phyloP scores from a whole-genome alignment of 441 rosid genomes.

The Arabidopsis lyrata region DNA sequence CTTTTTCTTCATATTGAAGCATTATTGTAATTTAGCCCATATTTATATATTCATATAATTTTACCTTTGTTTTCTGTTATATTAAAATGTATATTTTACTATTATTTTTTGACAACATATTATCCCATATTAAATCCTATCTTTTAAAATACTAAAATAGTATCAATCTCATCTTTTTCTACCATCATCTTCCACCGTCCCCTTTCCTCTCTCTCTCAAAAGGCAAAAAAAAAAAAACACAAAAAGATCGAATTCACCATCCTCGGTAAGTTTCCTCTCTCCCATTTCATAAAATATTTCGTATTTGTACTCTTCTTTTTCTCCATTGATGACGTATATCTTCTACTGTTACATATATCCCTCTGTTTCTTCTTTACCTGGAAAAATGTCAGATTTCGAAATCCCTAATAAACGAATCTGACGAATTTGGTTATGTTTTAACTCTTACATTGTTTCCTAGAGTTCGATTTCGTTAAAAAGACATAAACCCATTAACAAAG shows the following conservation, averaged over 20 bases:
- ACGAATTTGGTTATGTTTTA: not conserved
- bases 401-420: conserved; percentile 27
- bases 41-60: no score
- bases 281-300: conserved; percentile 17
- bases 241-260: conserved; percentile 38
- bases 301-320: conserved; percentile 33
- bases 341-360: not conserved
- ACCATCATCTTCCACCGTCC: conserved; percentile 32
- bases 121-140: not conserved
- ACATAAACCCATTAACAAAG: conserved; percentile 1
- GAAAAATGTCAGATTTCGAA: conserved; percentile 16
- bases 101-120: not conserved
- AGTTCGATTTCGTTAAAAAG: not conserved
- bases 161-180: conserved; percentile 24
- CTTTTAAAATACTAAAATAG: conserved; percentile 7
- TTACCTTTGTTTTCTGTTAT: no score
- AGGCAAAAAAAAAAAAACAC: conserved; percentile 18
- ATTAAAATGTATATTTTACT: no score
- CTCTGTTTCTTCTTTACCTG: not conserved
- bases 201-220: conserved; percentile 22
- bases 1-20: no score
- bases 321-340: conserved; percentile 36
- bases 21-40: no score
- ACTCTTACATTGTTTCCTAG: not conserved
- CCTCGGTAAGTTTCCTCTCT: conserved; percentile 49